Base-by-base conservation (phyloP, 1,284 basidiomycete species). In the Apiotrichum montevideense region DNA sequence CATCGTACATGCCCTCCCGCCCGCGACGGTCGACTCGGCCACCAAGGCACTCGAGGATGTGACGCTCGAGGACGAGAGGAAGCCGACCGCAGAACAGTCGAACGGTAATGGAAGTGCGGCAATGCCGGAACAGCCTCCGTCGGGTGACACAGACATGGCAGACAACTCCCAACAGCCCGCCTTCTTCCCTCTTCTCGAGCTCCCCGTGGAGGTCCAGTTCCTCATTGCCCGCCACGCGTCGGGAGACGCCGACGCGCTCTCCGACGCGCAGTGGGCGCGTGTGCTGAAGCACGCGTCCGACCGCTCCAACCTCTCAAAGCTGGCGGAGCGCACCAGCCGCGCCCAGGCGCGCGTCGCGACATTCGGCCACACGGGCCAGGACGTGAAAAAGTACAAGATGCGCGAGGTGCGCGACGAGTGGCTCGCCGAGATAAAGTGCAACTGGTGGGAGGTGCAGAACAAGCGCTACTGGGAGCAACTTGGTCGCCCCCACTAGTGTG, bases 121-220 rank as follows among this genome's bases (percentile, higher is more conserved):
- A 13, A 8, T 49, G 3, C 57, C 33, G 15, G 42, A 39, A 13
- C 6, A 8, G 9, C 9, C 37, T 39, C 9, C 13, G 8, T 8
- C 37, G 13, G 37, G 13, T 39, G 37, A 39, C 37, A 13, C 9
- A 13, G 15, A 35, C 15, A 35, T 43, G 15, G 34, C 34, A 3
- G 21, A 21, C 21, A 21, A 21, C 21, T 21, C 21, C 21, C 21
- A 21, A 21, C 21, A 21, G 35, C 35, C 37, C 35, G 35, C n/a
- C 33, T 29, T 21, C 3, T 74, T 74, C 58, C 63, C 57, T 3
- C 46, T 75, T 8, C 55, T 75, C 44, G 69, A 72, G 7, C 63
- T 75, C 10, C 73, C 73, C 32, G 53, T 54, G 40, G 73, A 75
- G 53, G 63, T 75, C 11, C 43, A 69, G 11, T 58, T 69, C 34